Percentiles rank a stretch among this genome's conserved stretches.
Evolutionary conservation across 805 yeast species (phyloP).

Genomic region (Metschnikowia reukaufii): DNA sequence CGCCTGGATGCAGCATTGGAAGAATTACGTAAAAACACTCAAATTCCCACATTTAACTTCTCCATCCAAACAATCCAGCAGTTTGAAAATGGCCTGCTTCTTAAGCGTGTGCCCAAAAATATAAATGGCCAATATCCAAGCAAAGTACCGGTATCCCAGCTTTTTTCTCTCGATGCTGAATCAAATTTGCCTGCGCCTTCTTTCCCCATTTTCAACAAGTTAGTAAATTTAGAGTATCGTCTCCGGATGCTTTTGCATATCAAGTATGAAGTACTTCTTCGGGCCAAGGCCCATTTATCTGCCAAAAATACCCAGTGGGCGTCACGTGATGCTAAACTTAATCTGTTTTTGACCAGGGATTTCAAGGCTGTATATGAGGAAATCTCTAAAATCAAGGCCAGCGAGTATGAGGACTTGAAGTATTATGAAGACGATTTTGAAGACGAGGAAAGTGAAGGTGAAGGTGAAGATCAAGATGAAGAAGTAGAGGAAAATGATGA

Average conservation of each 20-base stretch:
- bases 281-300: slow-evolving; percentile 31
- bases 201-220: slow-evolving; percentile 27
- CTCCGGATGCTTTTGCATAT: slow-evolving; percentile 33
- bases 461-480: slow-evolving; percentile 10
- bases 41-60: slow-evolving; percentile 29
- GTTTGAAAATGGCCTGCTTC: slow-evolving; percentile 24
- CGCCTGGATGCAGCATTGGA: slow-evolving; percentile 26
- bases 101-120: slow-evolving; percentile 17
- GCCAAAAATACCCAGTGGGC: slow-evolving; percentile 38
- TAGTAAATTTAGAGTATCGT: slow-evolving; percentile 35
- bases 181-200: slow-evolving; percentile 29
- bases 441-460: slow-evolving; percentile 18
- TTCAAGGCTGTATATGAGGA: slow-evolving; percentile 27
- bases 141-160: slow-evolving; percentile 12
- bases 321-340: slow-evolving; percentile 30
- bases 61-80: slow-evolving; percentile 30
- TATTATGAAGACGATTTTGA: slow-evolving; percentile 23
- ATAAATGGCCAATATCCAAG: slow-evolving; percentile 9
- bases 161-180: slow-evolving; percentile 31
- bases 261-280: slow-evolving; percentile 35
- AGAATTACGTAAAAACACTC: slow-evolving; percentile 21
- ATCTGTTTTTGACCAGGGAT: slow-evolving; percentile 29
- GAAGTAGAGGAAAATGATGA: slow-evolving; percentile 9
- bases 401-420: slow-evolving; percentile 30
- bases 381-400: slow-evolving; percentile 29